phyloP scores from a whole-genome alignment of 164 flowering plant species.

The Echeveria elegans region DNA sequence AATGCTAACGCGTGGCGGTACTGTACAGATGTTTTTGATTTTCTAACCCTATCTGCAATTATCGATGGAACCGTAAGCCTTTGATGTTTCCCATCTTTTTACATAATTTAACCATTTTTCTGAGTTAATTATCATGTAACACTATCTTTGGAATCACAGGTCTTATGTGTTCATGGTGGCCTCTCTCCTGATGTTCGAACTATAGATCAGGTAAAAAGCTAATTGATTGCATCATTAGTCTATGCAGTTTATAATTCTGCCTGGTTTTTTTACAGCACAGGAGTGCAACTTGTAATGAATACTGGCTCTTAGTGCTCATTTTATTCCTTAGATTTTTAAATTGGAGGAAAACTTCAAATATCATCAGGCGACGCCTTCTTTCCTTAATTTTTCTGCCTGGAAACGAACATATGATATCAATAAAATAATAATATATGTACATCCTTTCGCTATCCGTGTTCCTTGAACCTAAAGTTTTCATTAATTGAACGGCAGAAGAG shows the following conservation, averaged over 20 bases:
- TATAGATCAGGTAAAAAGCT: slow-evolving; percentile 67
- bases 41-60: slow-evolving; percentile 86
- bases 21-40: slow-evolving; percentile 97
- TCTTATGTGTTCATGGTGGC: slow-evolving; percentile 97
- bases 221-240: slow-evolving; percentile 9
- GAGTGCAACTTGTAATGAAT: not conserved
- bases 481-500: too few relatives aligned
- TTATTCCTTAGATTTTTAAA: not conserved
- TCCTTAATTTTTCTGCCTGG: not conserved
- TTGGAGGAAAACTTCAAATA: not conserved
- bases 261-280: not conserved
- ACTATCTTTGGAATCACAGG: slow-evolving; percentile 37
- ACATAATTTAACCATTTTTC: not conserved
- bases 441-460: not conserved
- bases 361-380: not conserved
- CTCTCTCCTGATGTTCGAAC: slow-evolving; percentile 97
- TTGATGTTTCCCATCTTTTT: not conserved
- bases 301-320: not conserved
- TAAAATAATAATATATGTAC: too few relatives aligned
- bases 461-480: not conserved
- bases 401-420: not conserved
- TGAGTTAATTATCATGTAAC: not conserved
- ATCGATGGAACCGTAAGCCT: slow-evolving; percentile 84
- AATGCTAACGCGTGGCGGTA: slow-evolving; percentile 99
- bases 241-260: too few relatives aligned